Conservation (phyloP, 192 early-diverging fungal species). For the Helicostylum pulchrum region DNA sequence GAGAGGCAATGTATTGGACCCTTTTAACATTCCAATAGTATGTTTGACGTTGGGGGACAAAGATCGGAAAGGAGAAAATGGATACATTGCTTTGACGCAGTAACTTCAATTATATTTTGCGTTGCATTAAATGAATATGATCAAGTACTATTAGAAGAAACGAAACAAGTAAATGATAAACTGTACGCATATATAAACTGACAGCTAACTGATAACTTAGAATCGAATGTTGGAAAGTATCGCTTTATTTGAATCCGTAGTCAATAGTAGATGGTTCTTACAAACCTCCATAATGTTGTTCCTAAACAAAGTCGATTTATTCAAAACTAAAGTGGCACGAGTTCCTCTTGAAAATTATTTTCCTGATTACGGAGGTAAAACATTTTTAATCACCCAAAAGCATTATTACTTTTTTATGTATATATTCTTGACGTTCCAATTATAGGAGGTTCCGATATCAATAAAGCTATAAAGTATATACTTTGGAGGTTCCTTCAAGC, state of each 20-base stretch:
- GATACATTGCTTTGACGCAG: constrained; percentile 85
- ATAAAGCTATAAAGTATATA: constrained; percentile 85
- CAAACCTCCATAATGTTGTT: constrained; percentile 90
- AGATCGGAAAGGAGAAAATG: constrained; percentile 82
- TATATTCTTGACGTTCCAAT: constrained; percentile 1
- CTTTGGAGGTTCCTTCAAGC: constrained; percentile 84
- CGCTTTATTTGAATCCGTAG: constrained; percentile 85
- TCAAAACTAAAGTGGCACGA: constrained; percentile 73
- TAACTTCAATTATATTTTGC: constrained; percentile 92
- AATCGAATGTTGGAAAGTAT: constrained; percentile 93
- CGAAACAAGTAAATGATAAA: constrained; percentile 50
- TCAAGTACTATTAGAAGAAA: constrained; percentile 86
- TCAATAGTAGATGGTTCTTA: constrained; percentile 92
- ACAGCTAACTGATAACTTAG: constrained; percentile 37
- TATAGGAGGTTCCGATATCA: constrained; percentile 65
- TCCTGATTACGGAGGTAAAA: constrained; percentile 78
- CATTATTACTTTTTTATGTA: background rate
- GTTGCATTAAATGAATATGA: constrained; percentile 92
- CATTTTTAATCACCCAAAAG: background rate
- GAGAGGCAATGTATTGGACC: background rate
- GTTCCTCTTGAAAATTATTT: constrained; percentile 81
- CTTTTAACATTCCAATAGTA: constrained; percentile 38
- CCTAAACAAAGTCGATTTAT: constrained; percentile 92
- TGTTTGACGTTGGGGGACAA: constrained; percentile 89
- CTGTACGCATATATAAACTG: background rate